These are phyloP conservation scores for Citrus glauca DNA, from an alignment of 345 rosid species.

Conservation along the genomic window DNA sequence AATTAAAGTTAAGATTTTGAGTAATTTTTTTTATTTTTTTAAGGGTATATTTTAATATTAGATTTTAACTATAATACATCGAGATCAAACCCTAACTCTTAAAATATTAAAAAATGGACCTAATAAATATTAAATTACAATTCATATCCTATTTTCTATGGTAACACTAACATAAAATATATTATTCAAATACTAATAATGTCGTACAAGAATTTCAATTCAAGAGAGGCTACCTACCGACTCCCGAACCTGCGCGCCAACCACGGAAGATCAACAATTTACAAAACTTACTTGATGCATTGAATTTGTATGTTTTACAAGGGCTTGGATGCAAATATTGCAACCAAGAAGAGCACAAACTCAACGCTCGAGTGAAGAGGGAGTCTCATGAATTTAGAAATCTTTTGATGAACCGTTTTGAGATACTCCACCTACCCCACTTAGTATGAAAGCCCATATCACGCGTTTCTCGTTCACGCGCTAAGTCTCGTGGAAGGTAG, in stretches of 20 bases:
- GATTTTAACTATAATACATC: accelerated
- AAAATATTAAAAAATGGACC: too few species aligned
- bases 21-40: too few species aligned
- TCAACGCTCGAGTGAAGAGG: not conserved
- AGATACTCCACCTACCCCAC: not conserved
- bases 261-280: not conserved
- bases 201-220: too few species aligned
- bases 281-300: not conserved
- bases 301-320: not conserved
- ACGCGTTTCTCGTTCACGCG: not conserved
- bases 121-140: too few species aligned
- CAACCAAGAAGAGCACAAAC: not conserved
- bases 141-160: too few species aligned
- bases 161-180: too few species aligned
- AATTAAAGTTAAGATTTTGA: too few species aligned
- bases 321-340: not conserved
- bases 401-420: not conserved
- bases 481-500: not conserved
- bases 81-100: too few species aligned
- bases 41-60: accelerated
- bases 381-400: not conserved
- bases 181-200: too few species aligned
- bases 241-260: too few species aligned
- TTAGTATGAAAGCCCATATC: not conserved
- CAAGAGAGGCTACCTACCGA: too few species aligned